Percentiles rank a stretch among this genome's conserved stretches.
Evolutionary conservation across 164 flowering plant genomes (phyloP).

Genomic region (Vitis cinerea): DNA sequence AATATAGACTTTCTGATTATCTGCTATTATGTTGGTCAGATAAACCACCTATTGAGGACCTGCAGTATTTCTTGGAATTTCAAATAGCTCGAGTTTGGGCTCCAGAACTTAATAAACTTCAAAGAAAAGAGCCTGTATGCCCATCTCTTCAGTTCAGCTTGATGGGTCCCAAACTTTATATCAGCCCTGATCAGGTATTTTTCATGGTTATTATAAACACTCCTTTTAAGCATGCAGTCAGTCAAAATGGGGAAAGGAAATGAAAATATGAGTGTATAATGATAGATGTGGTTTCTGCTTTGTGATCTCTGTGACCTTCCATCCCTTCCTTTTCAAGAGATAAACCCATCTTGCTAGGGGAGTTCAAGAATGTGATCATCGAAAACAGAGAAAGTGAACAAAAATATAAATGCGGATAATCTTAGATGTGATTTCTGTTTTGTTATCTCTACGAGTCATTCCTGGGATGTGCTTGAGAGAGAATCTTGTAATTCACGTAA

Average conservation of each 20-base stretch:
- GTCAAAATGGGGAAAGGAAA: not conserved
- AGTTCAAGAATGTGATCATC: too few relatives aligned
- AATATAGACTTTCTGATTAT: not conserved
- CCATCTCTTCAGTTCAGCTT: conserved; percentile 85
- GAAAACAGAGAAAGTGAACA: too few relatives aligned
- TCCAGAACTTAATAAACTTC: conserved; percentile 73
- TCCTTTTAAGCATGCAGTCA: not conserved
- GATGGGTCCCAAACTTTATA: conserved; percentile 95
- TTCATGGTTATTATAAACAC: not conserved
- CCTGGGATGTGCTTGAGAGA: too few relatives aligned
- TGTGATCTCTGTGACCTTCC: too few relatives aligned
- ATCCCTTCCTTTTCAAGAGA: too few relatives aligned
- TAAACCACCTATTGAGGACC: conserved; percentile 97
- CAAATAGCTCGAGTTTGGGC: conserved; percentile 94
- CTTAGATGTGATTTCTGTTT: too few relatives aligned
- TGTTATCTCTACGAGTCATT: too few relatives aligned
- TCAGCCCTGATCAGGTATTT: conserved; percentile 94
- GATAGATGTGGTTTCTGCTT: too few relatives aligned
- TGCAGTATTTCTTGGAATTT: conserved; percentile 90
- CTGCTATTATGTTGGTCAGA: conserved; percentile 28
- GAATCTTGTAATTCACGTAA: too few relatives aligned
- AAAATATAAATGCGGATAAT: too few relatives aligned
- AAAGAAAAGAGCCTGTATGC: conserved; percentile 92
- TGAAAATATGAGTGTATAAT: too few relatives aligned
- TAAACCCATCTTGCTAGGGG: too few relatives aligned